These are phyloP conservation scores for Geotrichum cucujoidarum DNA, from an alignment of 1,139 yeast genomes.

Conservation along the genomic window DNA sequence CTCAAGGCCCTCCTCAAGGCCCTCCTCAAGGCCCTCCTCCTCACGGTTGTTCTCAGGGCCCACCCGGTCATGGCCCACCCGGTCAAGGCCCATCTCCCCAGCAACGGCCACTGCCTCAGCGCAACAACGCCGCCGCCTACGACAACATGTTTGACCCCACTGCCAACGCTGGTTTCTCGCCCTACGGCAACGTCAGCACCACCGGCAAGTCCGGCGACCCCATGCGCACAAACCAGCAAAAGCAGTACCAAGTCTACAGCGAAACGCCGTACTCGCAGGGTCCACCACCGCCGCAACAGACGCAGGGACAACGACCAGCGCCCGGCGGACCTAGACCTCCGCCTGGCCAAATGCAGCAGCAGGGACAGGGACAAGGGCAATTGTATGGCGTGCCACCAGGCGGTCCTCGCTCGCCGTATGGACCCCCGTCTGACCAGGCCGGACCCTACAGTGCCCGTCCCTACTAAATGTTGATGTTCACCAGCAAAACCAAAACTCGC, in stretches of 20 bases:
- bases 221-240: constrained; percentile 4
- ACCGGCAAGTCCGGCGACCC: background rate
- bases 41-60: constrained; percentile 40
- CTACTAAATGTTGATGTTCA: too few species aligned
- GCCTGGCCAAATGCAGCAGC: constrained; percentile 89
- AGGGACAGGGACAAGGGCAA: too few species aligned
- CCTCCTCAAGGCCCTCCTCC: constrained; percentile 4
- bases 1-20: background rate
- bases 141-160: constrained; percentile 28
- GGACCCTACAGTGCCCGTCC: too few species aligned
- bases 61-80: constrained; percentile 94
- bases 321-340: constrained; percentile 97
- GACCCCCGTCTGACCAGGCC: too few species aligned
- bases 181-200: background rate
- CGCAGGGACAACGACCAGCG: background rate
- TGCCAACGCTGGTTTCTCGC: constrained; percentile 45
- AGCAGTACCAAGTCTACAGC: constrained; percentile 1
- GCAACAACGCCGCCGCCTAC: constrained; percentile 48
- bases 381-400: too few species aligned
- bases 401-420: too few species aligned
- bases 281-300: background rate
- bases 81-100: constrained; percentile 39
- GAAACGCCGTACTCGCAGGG: background rate
- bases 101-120: background rate
- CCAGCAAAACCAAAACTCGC: too few species aligned